Base-by-base conservation (phyloP, 139 green algal genomes). In the Chlamydomonas sphaeroides region DNA sequence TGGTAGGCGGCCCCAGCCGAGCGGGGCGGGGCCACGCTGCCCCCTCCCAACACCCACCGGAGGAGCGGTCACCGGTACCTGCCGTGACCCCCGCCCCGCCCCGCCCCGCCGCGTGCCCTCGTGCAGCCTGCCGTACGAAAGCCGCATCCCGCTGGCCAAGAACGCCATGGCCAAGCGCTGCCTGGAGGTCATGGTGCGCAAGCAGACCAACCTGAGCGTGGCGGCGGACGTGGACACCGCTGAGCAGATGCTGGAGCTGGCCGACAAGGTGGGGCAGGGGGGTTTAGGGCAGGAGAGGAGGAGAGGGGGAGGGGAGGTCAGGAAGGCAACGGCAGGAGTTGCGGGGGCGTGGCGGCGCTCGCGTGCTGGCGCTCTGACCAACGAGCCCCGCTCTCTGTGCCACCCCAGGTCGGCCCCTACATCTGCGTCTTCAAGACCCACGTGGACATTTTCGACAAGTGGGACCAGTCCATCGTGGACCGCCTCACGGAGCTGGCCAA, bases 361-460 rank as follows among this genome's bases (percentile, higher is more conserved):
- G 45, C 11, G 45, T 10, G 45, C 10, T 53, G 45, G 45, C 45
- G 45, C 45, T 53, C 45, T 53, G 10, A 53, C 45, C 11, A 53
- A 53, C 45, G 45, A 14, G 45, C 14, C 45, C 7, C 53, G 18
- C 28, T 35, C 7, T 36, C 57, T 5, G 35, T 14, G 5, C 28
- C 26, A 18, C 28, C 7, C 38, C 83, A 94, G 92, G 90, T 97
- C 20, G 97, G 97, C 10, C 96, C 96, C 8, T 90, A 99, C 87
- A 98, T 99, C 84, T 98, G 94, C 79, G 92, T 98, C 53, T 92
- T 99, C 78, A 99, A 99, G 88, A 99, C 97, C 8, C 97, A 99
- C 87, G 96, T 99, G 7, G 97, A 99, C 90, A 94, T 98, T 42
- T 96, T 98, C 63, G 90, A 95, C 73, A 90, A 86, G 56, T 93